Evolutionary conservation across 2,329 filamentous ascomycete genomes (phyloP).

Genomic region (Aureobasidium zeae): DNA sequence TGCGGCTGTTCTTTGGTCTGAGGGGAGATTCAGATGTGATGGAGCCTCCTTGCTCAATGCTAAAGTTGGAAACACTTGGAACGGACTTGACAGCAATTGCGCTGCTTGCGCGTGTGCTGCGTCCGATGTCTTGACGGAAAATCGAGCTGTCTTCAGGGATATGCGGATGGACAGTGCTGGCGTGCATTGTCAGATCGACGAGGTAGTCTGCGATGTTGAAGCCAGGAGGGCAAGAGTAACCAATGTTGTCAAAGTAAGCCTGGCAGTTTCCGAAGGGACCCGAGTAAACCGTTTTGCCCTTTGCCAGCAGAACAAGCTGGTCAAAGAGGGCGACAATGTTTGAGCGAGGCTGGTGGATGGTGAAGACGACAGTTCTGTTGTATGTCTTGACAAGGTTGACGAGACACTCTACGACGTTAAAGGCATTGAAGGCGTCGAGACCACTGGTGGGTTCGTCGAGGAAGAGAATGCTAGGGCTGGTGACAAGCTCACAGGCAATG

Average conservation of each 20-base stretch:
- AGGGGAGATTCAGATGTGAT: slow-evolving; percentile 47
- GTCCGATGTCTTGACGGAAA: slow-evolving; percentile 49
- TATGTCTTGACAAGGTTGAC: slow-evolving; percentile 93
- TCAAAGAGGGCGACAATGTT: slow-evolving; percentile 98
- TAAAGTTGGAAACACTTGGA: slow-evolving; percentile 69
- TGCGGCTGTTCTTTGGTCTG: slow-evolving; percentile 60
- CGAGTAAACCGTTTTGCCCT: slow-evolving; percentile 85
- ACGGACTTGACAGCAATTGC: slow-evolving; percentile 84
- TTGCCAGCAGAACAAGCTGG: slow-evolving; percentile 79
- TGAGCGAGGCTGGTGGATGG: slow-evolving; percentile 93
- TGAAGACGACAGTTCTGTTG: slow-evolving; percentile 94
- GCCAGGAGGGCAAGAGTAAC: slow-evolving; percentile 85
- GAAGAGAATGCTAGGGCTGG: slow-evolving; percentile 93
- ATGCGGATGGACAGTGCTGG: slow-evolving; percentile 50
- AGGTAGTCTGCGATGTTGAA: slow-evolving; percentile 99
- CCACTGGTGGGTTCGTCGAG: slow-evolving; percentile 95
- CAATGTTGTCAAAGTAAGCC: slow-evolving; percentile 81
- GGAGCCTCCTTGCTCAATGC: slow-evolving; percentile 49
- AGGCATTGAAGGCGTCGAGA: slow-evolving; percentile 92
- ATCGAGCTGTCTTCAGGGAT: slow-evolving; percentile 44
- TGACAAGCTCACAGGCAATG: slow-evolving; percentile 95
- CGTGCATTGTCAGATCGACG: slow-evolving; percentile 96
- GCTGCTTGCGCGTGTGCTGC: slow-evolving; percentile 72
- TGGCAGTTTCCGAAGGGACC: slow-evolving; percentile 85
- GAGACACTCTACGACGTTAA: slow-evolving; percentile 93